Evolutionary conservation across 2,329 filamentous ascomycete species (phyloP).

Genomic region (Colletotrichum truncatum): DNA sequence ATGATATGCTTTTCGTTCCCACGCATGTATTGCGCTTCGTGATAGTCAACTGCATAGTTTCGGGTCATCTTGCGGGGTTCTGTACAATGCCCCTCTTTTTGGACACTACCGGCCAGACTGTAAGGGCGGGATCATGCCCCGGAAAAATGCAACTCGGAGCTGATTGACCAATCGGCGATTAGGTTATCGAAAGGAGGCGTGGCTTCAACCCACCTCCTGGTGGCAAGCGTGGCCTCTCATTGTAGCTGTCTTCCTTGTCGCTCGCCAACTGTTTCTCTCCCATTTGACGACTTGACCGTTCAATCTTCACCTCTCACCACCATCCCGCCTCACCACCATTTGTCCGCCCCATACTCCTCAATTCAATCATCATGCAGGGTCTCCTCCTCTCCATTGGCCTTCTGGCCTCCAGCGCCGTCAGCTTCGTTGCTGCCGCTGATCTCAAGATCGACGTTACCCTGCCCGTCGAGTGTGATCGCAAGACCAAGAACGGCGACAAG

Average conservation of each 20-base stretch:
- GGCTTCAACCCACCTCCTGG: conserved; percentile 16
- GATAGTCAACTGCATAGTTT: too few species aligned
- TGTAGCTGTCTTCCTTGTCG: conserved; percentile 22
- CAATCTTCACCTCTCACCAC: conserved; percentile 14
- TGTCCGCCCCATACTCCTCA: too few species aligned
- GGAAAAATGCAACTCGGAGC: not conserved
- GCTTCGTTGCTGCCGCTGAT: conserved; percentile 63
- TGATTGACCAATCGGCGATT: conserved; percentile 22
- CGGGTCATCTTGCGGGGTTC: too few species aligned
- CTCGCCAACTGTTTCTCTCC: conserved; percentile 14
- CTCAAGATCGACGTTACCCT: conserved; percentile 83
- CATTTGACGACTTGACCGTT: conserved; percentile 4
- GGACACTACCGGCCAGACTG: too few species aligned
- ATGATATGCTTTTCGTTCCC: too few species aligned
- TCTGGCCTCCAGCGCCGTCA: conserved; percentile 59
- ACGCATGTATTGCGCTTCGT: too few species aligned
- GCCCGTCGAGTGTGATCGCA: conserved; percentile 81
- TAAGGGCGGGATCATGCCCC: not conserved
- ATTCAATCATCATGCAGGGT: conserved; percentile 55
- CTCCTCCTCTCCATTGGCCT: conserved; percentile 58
- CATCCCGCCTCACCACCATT: not conserved
- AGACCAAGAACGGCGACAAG: conserved; percentile 78
- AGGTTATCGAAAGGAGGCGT: conserved; percentile 11
- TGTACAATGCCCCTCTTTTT: too few species aligned
- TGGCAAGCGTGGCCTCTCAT: conserved; percentile 2